Conservation (phyloP, 192 early-diverging fungal species). For the Coemansia erecta region DNA sequence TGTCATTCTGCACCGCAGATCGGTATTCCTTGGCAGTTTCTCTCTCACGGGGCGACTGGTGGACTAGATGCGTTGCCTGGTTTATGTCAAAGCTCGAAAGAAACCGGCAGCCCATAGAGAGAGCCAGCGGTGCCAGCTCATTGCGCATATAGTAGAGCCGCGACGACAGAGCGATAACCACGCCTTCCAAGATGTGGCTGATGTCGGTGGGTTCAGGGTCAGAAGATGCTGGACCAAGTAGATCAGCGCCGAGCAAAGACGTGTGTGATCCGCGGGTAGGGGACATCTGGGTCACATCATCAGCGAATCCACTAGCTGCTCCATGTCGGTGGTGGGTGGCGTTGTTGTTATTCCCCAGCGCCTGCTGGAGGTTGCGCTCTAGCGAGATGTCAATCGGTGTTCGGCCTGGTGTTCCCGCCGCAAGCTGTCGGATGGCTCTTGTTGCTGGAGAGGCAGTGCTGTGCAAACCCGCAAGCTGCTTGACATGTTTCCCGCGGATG, state of each 20-base stretch:
- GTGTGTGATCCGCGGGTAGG: slow-evolving; percentile 5
- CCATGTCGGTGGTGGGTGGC: neutral
- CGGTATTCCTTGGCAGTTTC: slow-evolving; percentile 43
- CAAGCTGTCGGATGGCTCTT: slow-evolving; percentile 1
- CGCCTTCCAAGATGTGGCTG: slow-evolving; percentile 17
- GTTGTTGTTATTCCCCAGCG: slow-evolving; percentile 31
- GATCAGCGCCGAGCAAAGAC: neutral
- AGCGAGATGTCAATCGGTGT: slow-evolving; percentile 46
- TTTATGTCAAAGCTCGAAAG: slow-evolving; percentile 28
- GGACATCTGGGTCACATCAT: slow-evolving; percentile 40
- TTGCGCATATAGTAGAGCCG: slow-evolving; percentile 34
- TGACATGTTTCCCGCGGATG: neutral
- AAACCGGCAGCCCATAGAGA: slow-evolving; percentile 35
- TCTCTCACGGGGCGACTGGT: slow-evolving; percentile 45
- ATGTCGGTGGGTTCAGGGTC: neutral
- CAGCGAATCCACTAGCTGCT: neutral
- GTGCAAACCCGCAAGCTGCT: neutral
- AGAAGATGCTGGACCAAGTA: neutral
- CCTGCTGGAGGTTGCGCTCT: slow-evolving; percentile 35
- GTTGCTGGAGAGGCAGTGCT: slow-evolving; percentile 13
- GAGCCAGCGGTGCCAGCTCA: slow-evolving; percentile 36
- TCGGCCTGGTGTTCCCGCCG: slow-evolving; percentile 29
- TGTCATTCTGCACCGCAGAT: slow-evolving; percentile 17
- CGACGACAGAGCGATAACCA: slow-evolving; percentile 32
- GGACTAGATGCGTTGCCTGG: slow-evolving; percentile 42